Percentiles rank a stretch among this genome's conserved stretches.
phyloP scores from a whole-genome alignment of 768 basidiomycete species.

The Sporobolomyces roseus region DNA sequence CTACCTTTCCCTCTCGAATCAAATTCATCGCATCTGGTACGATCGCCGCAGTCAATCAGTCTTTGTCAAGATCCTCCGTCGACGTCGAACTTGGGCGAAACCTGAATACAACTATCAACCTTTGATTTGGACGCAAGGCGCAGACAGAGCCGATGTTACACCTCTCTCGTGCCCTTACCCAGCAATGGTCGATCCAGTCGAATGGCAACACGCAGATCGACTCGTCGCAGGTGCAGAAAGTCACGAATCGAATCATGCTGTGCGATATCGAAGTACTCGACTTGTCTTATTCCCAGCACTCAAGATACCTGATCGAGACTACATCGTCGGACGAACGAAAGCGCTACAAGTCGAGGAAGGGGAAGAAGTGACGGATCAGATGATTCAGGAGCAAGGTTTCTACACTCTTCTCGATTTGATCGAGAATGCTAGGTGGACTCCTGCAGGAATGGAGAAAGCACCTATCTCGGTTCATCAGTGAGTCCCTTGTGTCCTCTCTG shows the following conservation, averaged over 20 bases:
- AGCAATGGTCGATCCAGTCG: conserved; percentile 41
- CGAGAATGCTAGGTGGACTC: conserved; percentile 74
- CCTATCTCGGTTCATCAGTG: conserved; percentile 37
- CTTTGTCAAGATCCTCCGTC: conserved; percentile 78
- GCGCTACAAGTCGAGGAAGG: conserved; percentile 50
- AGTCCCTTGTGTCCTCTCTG: neutral
- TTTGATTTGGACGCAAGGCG: conserved; percentile 68
- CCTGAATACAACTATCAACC: conserved; percentile 73
- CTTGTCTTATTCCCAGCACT: conserved; percentile 86
- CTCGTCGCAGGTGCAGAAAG: conserved; percentile 58
- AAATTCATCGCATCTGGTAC: conserved; percentile 88
- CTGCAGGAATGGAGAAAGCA: conserved; percentile 58
- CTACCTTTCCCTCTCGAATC: conserved; percentile 89
- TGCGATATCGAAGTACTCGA: conserved; percentile 89
- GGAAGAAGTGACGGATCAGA: conserved; percentile 77
- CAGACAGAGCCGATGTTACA: conserved; percentile 8
- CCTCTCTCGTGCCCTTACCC: conserved; percentile 37
- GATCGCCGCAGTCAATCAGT: conserved; percentile 71
- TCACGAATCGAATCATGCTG: conserved; percentile 69
- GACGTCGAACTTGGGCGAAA: conserved; percentile 56
- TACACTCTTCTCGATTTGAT: conserved; percentile 87
- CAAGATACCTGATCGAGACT: conserved; percentile 56
- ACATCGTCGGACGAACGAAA: conserved; percentile 50
- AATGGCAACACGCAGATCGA: conserved; percentile 48
- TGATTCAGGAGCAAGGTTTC: conserved; percentile 80